Base-by-base conservation (phyloP, 1,284 basidiomycete genomes). In the Rhodofomes roseus region DNA sequence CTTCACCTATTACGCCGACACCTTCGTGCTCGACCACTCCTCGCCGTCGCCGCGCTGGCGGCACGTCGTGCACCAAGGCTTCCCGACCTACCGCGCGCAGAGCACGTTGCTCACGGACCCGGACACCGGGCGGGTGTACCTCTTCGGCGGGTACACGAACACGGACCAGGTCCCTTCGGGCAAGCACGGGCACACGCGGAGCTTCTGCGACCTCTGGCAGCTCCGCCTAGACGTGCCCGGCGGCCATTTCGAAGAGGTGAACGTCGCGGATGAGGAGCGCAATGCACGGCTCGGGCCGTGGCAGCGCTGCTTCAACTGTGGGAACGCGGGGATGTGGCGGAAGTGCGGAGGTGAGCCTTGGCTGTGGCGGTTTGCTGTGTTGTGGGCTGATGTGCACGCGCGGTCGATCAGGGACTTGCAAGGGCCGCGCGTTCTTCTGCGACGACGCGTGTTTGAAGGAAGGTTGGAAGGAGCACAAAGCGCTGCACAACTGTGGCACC, bases 221-320 rank as follows among this genome's bases (percentile, higher is more conserved):
- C 65, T 80, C 34, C 63, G 70, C 20, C 53, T 79, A 31, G 75
- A 79, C 60, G 60, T 73, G 4, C 70, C 70, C 0, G 73, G 73
- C 7, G 76, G 75, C 1, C 62, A 70, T 46, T 76, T 76, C 54
- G 71, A 74, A 18, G 68, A 67, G 14, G 72, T 76, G 11, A 70
- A 78, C 58, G 54, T 74, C 39, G 11, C 31, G 31, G 72, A 73
- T 48, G 74, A 76, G 41, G 78, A 68, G 29, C 68, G 72, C 46
- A 72, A 68, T 7, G 76, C 76, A 41, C 69, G 63, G 60, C 64
- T 71, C 14, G 77, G 77, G 2, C 78, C 77, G 20, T 80, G 76
- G 76, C 73, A 74, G 64, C 62, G 74, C n/a, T 79, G 77, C 63
- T 78, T 76, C 62, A 67, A 63, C 16, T 79, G 78, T 62, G 75